Evolutionary conservation across 805 yeast genomes (phyloP), one percentile per base, ranked within the genome.

Genomic region (Alloascoidea africana): DNA sequence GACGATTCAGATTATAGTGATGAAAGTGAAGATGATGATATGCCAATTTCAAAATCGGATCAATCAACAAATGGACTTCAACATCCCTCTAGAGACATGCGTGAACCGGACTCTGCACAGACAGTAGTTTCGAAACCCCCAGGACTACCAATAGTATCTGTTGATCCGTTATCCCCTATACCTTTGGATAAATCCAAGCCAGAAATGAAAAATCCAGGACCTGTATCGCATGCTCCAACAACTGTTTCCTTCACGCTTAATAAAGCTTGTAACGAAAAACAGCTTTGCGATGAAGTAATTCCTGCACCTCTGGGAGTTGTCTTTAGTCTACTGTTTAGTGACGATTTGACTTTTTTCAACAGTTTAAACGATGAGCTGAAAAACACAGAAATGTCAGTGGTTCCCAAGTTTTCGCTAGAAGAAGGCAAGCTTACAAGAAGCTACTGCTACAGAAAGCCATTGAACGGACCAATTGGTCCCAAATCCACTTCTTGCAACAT

Each of bases 401-500:
- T 53, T 38, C 76, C 0, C 65, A 66, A 2, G 58, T 70, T 4
- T 44, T 49, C 47, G 13, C 52, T 52, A 38, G 53, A 43, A 17
- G 54, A 54, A 16, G 46, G 44, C 49, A 33, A 42, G 16, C 48
- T 55, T 38, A 53, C 59, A 3, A 53, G 63, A 4, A 39, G 48
- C 19, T 87, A 70, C 51, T 65, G 68, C 3, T 91, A 87, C 55
- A 66, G 69, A 36, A 83, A 83, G 55, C 84, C 79, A 1, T 63
- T 91, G 40, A 73, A 76, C 38, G 86, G 71, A 38, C 70, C 95
- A 1, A 74, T 91, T 27, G 98, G 98, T 0, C 98, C 98, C 8
- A 86, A 84, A 48, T 84, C 87, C 16, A 87, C 99, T 2, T 73
- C 68, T 40, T 83, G 94, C 52, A 42, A 59, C n/a, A 73, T 70